Conservation (phyloP, 2,329 filamentous ascomycete genomes). For the Ascomycota sp. region DNA sequence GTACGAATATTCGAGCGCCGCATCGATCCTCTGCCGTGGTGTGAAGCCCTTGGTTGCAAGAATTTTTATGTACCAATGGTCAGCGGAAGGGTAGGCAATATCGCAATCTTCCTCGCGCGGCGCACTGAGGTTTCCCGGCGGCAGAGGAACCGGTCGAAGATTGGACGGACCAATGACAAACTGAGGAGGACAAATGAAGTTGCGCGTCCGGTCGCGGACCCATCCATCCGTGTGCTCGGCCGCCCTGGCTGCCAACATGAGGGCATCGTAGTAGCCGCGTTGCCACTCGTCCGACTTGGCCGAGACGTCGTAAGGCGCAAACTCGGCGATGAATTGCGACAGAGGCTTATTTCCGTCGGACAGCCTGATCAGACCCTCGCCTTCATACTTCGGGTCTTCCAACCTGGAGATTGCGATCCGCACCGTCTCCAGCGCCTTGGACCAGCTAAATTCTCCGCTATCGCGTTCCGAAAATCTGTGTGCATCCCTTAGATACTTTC, state of each 20-base stretch:
- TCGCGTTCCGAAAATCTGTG: slow-evolving; percentile 35
- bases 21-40: slow-evolving; percentile 58
- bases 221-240: slow-evolving; percentile 69
- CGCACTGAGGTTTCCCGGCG: slow-evolving; percentile 37
- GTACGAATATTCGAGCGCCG: slow-evolving; percentile 63
- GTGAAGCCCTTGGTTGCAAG: slow-evolving; percentile 64
- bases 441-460: slow-evolving; percentile 42
- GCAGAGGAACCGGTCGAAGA: slow-evolving; percentile 54
- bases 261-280: slow-evolving; percentile 62
- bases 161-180: slow-evolving; percentile 70
- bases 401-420: slow-evolving; percentile 41
- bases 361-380: slow-evolving; percentile 39
- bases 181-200: slow-evolving; percentile 48
- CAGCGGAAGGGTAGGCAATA: slow-evolving; percentile 46
- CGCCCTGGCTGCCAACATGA: slow-evolving; percentile 57
- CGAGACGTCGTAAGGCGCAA: slow-evolving; percentile 46
- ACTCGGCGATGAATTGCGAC: slow-evolving; percentile 47
- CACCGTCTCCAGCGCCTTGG: slow-evolving; percentile 38
- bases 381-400: slow-evolving; percentile 50
- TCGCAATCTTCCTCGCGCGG: slow-evolving; percentile 60
- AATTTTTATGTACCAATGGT: slow-evolving; percentile 64
- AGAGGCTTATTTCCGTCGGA: slow-evolving; percentile 38
- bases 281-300: slow-evolving; percentile 68
- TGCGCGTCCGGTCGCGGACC: slow-evolving; percentile 47
- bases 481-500: slow-evolving; percentile 47